A percentile compares a stretch with the other conserved stretches of the same genome.
These are phyloP conservation scores for Pseudocercospora ulei DNA, from an alignment of 2,329 filamentous ascomycete species.

Conservation along the genomic window DNA sequence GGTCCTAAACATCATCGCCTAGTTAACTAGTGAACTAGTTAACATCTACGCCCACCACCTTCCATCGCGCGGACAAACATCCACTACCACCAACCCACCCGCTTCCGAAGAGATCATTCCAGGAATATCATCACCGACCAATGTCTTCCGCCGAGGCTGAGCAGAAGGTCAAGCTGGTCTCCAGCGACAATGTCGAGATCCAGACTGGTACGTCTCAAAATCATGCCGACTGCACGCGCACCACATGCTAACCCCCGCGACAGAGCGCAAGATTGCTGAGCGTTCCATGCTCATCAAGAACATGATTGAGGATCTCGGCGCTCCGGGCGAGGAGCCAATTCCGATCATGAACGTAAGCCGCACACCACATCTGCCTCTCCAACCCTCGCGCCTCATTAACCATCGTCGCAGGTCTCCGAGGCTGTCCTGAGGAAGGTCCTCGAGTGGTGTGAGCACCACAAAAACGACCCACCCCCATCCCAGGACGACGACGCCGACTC, in stretches of 20 bases:
- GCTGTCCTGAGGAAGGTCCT: conserved; percentile 90
- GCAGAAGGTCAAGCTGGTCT: conserved; percentile 39
- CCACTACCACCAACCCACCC: conserved; percentile 14
- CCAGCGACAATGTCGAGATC: conserved; percentile 41
- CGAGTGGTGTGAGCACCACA: conserved; percentile 96
- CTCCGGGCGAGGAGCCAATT: conserved; percentile 55
- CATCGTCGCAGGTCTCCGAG: conserved; percentile 59
- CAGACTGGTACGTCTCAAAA: conserved; percentile 33
- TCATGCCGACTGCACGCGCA: conserved; percentile 3
- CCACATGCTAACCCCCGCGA: conserved; percentile 16
- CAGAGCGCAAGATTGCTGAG: conserved; percentile 73
- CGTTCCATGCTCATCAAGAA: conserved; percentile 96
- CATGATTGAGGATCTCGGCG: conserved; percentile 87
- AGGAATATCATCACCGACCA: conserved; percentile 18
- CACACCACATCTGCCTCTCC: neutral
- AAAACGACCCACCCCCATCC: conserved; percentile 69
- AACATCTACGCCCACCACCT: conserved; percentile 11
- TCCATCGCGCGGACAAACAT: conserved; percentile 5
- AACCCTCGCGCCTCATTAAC: conserved; percentile 26
- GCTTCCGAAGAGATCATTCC: conserved; percentile 12
- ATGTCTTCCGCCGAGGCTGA: conserved; percentile 33
- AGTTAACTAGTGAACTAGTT: too few relatives aligned
- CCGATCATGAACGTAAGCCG: conserved; percentile 65
- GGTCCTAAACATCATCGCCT: too few relatives aligned
- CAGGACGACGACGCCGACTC: conserved; percentile 86